phyloP scores from a whole-genome alignment of 176 grass and related monocot species.

The Tuctoria greenei region DNA sequence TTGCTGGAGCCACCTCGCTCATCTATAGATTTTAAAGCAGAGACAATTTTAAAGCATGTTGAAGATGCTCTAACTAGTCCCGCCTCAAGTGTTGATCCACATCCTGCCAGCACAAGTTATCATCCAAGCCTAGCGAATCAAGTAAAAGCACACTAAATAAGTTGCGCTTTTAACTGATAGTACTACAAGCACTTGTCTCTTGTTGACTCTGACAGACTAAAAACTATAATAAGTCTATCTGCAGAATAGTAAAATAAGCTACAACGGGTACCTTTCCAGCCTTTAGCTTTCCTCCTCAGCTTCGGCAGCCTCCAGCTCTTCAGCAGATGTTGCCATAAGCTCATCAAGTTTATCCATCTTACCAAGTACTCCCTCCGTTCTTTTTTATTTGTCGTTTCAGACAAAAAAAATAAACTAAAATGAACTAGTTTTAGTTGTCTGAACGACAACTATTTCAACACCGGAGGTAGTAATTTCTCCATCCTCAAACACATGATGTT shows the following conservation, averaged over 20 bases:
- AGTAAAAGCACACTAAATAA: constrained; percentile 48
- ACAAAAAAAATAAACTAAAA: no score
- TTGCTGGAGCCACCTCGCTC: no score
- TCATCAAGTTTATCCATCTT: constrained; percentile 92
- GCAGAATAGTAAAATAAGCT: constrained; percentile 41
- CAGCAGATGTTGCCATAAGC: constrained; percentile 77
- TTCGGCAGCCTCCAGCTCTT: constrained; percentile 58
- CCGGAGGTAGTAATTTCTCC: no score
- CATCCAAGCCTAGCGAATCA: constrained; percentile 43
- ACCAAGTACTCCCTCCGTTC: no score
- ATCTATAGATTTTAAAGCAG: no score
- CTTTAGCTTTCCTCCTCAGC: constrained; percentile 72
- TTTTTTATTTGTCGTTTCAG: no score
- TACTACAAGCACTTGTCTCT: constrained; percentile 28
- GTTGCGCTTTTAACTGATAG: constrained; percentile 37
- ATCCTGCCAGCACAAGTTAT: background rate
- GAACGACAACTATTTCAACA: no score
- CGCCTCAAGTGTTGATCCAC: no score
- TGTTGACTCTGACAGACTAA: constrained; percentile 27
- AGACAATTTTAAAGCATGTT: no score
- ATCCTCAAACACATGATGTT: no score
- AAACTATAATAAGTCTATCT: constrained; percentile 23
- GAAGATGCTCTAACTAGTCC: no score
- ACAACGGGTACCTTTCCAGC: constrained; percentile 40
- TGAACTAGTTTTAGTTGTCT: no score